phyloP scores from a whole-genome alignment of 1,284 basidiomycete genomes.

The Puccinia triticina region DNA sequence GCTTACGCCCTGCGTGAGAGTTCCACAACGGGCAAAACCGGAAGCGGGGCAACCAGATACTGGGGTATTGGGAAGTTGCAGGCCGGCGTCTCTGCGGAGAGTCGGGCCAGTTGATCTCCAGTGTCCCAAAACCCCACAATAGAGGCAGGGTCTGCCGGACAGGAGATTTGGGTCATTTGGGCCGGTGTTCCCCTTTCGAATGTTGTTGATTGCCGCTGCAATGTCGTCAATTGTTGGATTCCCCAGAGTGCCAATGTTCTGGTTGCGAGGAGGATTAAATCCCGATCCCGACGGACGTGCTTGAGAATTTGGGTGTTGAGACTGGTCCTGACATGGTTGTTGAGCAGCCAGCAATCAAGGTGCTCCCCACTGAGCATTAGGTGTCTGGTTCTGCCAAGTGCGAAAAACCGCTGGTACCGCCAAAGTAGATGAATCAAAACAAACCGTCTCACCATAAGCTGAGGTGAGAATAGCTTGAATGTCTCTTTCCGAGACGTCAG shows the following conservation, averaged over 20 bases:
- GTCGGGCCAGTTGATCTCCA: background rate
- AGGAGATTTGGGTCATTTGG: background rate
- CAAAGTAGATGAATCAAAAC: background rate
- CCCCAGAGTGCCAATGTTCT: background rate
- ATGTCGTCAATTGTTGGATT: background rate
- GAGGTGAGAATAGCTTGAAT: too few species aligned
- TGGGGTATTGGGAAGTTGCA: background rate
- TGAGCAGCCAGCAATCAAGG: too few species aligned
- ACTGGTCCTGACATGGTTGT: too few species aligned
- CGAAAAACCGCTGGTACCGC: background rate
- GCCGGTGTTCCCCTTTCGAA: background rate
- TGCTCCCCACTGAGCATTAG: too few species aligned
- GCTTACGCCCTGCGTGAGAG: too few species aligned
- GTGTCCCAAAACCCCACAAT: constrained; percentile 1
- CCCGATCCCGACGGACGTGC: background rate
- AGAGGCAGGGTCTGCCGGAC: background rate
- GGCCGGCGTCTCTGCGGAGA: constrained; percentile 6
- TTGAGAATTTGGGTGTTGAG: background rate
- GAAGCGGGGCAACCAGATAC: constrained; percentile 8
- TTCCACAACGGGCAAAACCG: constrained; percentile 16
- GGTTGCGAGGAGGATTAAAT: background rate
- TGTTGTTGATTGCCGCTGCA: background rate
- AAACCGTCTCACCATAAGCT: background rate
- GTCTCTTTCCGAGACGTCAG: too few species aligned
- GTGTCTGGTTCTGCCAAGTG: too few species aligned